These are phyloP conservation scores for Bipolaris cookei DNA, from an alignment of 2,329 filamentous ascomycete species.

Conservation along the genomic window DNA sequence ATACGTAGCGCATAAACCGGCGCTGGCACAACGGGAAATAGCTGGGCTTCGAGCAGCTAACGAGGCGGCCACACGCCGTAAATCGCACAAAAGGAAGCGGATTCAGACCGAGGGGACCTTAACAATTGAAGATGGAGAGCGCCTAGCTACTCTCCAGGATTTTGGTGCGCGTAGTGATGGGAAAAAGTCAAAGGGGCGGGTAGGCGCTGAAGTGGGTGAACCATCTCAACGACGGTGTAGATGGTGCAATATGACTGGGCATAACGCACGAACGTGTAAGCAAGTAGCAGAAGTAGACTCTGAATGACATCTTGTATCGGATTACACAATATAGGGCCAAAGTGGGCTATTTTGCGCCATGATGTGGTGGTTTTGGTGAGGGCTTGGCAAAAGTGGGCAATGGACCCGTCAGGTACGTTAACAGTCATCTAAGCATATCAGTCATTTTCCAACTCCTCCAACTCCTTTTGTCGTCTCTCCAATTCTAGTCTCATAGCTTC, in stretches of 20 bases:
- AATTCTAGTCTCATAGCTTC: slow-evolving; percentile 42
- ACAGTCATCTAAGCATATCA: slow-evolving; percentile 10
- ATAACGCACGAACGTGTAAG: not conserved
- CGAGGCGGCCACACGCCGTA: too few relatives aligned
- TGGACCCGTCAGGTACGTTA: too few relatives aligned
- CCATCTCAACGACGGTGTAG: too few relatives aligned
- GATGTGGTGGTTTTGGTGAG: too few relatives aligned
- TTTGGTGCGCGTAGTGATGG: not conserved
- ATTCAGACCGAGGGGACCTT: not conserved
- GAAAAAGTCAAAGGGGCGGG: too few relatives aligned
- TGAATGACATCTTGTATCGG: not conserved
- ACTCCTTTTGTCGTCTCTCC: slow-evolving; percentile 37
- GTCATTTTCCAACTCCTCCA: slow-evolving; percentile 42
- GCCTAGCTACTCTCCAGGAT: not conserved
- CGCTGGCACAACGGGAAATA: not conserved
- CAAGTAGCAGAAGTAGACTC: not conserved
- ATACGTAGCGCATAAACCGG: not conserved
- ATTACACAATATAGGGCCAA: not conserved
- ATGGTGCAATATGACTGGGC: not conserved
- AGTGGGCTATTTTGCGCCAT: not conserved
- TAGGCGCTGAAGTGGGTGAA: too few relatives aligned
- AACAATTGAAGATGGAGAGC: not conserved
- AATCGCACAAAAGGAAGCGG: not conserved
- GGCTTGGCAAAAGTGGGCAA: too few relatives aligned
- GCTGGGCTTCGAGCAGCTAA: not conserved